phyloP scores from a whole-genome alignment of 345 rosid species.

The Combretum micranthum region DNA sequence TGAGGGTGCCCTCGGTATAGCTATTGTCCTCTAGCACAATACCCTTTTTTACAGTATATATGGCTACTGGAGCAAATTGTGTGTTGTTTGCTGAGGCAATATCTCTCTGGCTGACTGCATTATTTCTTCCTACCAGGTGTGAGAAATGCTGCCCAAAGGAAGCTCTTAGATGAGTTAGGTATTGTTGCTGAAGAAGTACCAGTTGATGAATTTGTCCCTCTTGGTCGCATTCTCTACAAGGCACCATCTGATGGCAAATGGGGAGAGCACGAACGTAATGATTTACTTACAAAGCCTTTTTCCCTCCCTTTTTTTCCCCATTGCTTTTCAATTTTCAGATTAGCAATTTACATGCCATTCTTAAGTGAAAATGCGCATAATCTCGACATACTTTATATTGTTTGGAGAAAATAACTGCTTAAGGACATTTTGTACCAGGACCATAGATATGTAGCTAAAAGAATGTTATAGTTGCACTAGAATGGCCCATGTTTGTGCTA shows the following conservation, averaged over 20 bases:
- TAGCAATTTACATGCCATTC: no score
- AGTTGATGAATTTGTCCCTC: conserved; percentile 65
- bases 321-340: neutral
- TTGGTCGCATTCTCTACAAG: conserved; percentile 87
- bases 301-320: no score
- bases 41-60: neutral
- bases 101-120: neutral
- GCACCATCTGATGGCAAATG: conserved; percentile 98
- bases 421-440: no score
- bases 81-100: neutral
- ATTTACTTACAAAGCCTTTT: neutral
- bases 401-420: no score
- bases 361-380: no score
- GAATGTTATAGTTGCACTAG: neutral
- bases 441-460: neutral
- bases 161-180: conserved; percentile 96
- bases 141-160: conserved; percentile 96
- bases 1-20: conserved; percentile 56
- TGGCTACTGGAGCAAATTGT: no score
- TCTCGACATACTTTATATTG: no score
- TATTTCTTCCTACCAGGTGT: conserved; percentile 42
- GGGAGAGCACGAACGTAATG: conserved; percentile 97
- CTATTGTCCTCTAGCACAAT: no score
- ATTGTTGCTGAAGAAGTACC: conserved; percentile 88
- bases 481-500: neutral